Percentiles rank a stretch among this genome's conserved stretches.
phyloP scores from a whole-genome alignment of 768 basidiomycete species.

The Boletus coccyginus region DNA sequence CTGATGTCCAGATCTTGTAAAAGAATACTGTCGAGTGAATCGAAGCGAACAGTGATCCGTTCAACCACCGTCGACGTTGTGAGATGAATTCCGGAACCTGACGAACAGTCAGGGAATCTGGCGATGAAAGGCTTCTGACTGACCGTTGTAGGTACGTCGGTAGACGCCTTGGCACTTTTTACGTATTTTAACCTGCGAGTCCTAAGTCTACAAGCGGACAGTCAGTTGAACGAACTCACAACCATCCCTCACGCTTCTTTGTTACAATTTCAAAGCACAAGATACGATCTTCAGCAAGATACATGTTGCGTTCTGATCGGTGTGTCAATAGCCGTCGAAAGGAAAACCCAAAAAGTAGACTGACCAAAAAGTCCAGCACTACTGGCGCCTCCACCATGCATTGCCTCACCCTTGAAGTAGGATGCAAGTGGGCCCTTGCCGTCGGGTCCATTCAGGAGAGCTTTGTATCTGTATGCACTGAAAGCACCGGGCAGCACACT shows the following conservation, averaged over 20 bases:
- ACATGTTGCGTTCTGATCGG: constrained; percentile 76
- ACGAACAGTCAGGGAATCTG: not conserved
- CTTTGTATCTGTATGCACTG: constrained; percentile 88
- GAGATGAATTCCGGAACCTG: constrained; percentile 91
- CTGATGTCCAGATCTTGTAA: constrained; percentile 85
- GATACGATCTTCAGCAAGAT: constrained; percentile 87
- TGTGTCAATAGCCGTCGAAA: not conserved
- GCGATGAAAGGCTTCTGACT: constrained; percentile 10
- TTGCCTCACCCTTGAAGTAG: constrained; percentile 90
- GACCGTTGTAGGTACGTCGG: constrained; percentile 89
- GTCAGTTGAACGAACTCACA: constrained; percentile 44
- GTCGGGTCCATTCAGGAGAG: constrained; percentile 80
- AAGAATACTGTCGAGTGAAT: constrained; percentile 91
- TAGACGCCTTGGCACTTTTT: constrained; percentile 91
- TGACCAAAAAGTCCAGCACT: constrained; percentile 66
- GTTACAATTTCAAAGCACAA: constrained; percentile 93
- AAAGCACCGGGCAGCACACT: constrained; percentile 90
- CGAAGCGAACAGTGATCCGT: constrained; percentile 90
- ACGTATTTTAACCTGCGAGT: constrained; percentile 72
- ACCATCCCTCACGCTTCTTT: constrained; percentile 81
- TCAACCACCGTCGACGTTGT: constrained; percentile 86
- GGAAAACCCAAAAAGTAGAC: constrained; percentile 1
- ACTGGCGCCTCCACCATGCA: constrained; percentile 63
- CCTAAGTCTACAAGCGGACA: not conserved
- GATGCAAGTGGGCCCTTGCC: constrained; percentile 88